A percentile compares a stretch with the other conserved stretches of the same genome.
Evolutionary conservation across 495 filamentous ascomycete species (phyloP).

Genomic region (Annulohypoxylon nitens): DNA sequence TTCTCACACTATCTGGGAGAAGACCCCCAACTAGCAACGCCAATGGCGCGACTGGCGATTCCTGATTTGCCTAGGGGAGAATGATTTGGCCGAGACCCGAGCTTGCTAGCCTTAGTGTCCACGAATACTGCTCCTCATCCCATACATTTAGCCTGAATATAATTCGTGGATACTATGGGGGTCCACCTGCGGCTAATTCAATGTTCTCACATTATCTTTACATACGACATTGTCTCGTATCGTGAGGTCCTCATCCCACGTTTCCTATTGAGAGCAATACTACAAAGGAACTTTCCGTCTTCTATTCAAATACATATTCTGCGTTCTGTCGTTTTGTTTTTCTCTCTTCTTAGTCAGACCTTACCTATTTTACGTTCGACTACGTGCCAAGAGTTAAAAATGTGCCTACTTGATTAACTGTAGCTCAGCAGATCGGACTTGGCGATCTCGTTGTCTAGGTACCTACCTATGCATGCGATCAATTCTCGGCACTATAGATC

Average conservation of each 20-base stretch:
- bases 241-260: slow-evolving; percentile 31
- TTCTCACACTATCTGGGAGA: slow-evolving; percentile 17
- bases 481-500: slow-evolving; percentile 8
- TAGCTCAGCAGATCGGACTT: slow-evolving; percentile 16
- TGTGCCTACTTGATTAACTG: slow-evolving; percentile 1
- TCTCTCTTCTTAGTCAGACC: slow-evolving; percentile 14
- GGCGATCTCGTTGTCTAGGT: slow-evolving; percentile 8
- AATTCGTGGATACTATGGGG: slow-evolving; percentile 34
- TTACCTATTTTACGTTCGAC: not conserved
- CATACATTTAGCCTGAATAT: slow-evolving; percentile 47
- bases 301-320: no score
- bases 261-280: not conserved
- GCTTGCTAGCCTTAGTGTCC: slow-evolving; percentile 11
- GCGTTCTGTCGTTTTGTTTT: not conserved
- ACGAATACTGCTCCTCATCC: slow-evolving; percentile 21
- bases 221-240: slow-evolving; percentile 13
- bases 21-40: slow-evolving; percentile 26
- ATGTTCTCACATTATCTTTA: slow-evolving; percentile 14
- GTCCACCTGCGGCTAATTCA: slow-evolving; percentile 47
- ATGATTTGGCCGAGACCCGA: slow-evolving; percentile 48
- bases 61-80: slow-evolving; percentile 43
- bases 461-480: not conserved
- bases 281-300: not conserved
- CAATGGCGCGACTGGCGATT: slow-evolving; percentile 12
- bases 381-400: not conserved